Conservation (phyloP, 179 eudicot genomes). For the Corrigiola litoralis region DNA sequence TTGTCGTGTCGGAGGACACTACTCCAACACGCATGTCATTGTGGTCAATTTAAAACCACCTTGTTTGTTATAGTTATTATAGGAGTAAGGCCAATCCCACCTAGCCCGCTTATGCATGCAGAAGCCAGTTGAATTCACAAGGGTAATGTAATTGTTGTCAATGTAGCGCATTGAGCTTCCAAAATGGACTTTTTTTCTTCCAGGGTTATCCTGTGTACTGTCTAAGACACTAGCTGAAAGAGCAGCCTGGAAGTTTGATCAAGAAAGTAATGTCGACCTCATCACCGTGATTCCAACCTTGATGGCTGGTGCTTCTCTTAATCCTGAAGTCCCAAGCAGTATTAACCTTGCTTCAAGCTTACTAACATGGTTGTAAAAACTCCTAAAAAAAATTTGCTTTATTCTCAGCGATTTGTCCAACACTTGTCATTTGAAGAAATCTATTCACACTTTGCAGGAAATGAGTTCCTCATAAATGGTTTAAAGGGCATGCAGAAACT, state of each 20-base stretch:
- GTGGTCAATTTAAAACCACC: no score
- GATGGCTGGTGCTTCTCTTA: conserved; percentile 61
- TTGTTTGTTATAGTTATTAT: no score
- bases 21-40: no score
- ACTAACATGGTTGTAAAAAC: conserved; percentile 51
- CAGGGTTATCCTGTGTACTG: conserved; percentile 71
- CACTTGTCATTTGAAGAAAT: neutral
- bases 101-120: no score
- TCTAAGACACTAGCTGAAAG: conserved; percentile 70
- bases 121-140: no score
- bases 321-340: conserved; percentile 53
- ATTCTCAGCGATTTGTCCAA: neutral
- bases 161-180: no score
- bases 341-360: conserved; percentile 46
- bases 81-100: no score
- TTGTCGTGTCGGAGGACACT: no score
- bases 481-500: conserved; percentile 68
- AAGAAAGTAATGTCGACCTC: conserved; percentile 60
- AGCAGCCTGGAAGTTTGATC: conserved; percentile 64
- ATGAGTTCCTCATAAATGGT: conserved; percentile 44
- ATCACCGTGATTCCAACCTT: conserved; percentile 58
- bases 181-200: no score
- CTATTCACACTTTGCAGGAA: conserved; percentile 32
- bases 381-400: no score
- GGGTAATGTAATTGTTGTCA: no score